Evolutionary conservation across 768 basidiomycete genomes (phyloP), one percentile per base, ranked within the genome.

Genomic region (Exsudoporus frostii): DNA sequence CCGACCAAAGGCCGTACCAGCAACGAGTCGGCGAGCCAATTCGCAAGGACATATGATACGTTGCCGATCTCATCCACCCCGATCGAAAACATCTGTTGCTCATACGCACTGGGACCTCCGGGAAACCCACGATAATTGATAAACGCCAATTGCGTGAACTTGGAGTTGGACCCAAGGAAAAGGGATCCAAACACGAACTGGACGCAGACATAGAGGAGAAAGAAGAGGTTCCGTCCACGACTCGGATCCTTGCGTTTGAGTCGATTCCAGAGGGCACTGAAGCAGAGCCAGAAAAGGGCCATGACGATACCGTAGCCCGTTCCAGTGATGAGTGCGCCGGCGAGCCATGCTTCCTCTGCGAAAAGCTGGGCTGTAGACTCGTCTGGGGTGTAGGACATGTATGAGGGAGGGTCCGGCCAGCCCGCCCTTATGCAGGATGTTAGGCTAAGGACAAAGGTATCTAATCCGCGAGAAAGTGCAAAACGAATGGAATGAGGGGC

Each of bases 141-240:
- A 34, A 70, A 68, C 17, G 67, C 67, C 42, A 70, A 13, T 30
- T 68, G 67, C 0, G 66, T 68, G 45, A 68, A 70, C 33, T 56
- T 14, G 2, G 66, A 64, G 41, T 59, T 70, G 47, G 68, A 68
- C 24, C 39, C 57, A 7, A 70, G 30, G 24, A 58, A 62, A 24
- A 70, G 58, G 30, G 68, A 53, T 8, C 68, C 67, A 17, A 65
- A 37, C 6, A 47, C 25, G 33, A 68, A 68, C 36, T 66, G 44
- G 52, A 57, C 24, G 42, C 29, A 59, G 48, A 53, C 48, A 30
- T 70, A 70, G 41, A 54, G 2, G 32, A 72, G 48, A 38, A 70
- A 63, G 11, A 54, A 59, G 6, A 57, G 4, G 34, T 70, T 57
- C n/a, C 60, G 51, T 33, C 47, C 39, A 17, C 29, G 44, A 25